Evolutionary conservation across 768 basidiomycete genomes (phyloP).

Genomic region (Mycena maculata): DNA sequence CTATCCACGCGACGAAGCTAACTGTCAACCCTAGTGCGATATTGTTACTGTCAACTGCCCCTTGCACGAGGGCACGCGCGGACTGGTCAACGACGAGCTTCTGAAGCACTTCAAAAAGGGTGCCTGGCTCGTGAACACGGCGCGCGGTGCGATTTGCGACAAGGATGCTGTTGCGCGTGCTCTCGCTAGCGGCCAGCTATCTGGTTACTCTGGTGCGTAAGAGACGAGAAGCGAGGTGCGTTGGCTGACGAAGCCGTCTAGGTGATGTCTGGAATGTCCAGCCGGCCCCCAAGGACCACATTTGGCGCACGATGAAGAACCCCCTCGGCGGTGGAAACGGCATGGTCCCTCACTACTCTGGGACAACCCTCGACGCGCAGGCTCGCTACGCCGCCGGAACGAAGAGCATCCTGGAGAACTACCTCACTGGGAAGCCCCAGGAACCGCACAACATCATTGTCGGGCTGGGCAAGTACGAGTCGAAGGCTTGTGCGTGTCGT

Average conservation of each 20-base stretch:
- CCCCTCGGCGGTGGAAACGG: slow-evolving; percentile 87
- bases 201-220: slow-evolving; percentile 62
- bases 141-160: slow-evolving; percentile 92
- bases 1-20: not conserved
- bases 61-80: slow-evolving; percentile 85
- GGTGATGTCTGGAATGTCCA: slow-evolving; percentile 90
- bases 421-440: slow-evolving; percentile 71
- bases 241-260: not conserved
- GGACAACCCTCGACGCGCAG: slow-evolving; percentile 92
- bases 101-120: slow-evolving; percentile 92
- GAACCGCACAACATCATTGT: slow-evolving; percentile 87
- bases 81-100: slow-evolving; percentile 84
- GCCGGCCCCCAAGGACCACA: slow-evolving; percentile 87
- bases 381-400: slow-evolving; percentile 83
- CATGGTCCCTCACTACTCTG: slow-evolving; percentile 90
- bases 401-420: slow-evolving; percentile 78
- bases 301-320: slow-evolving; percentile 88
- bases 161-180: slow-evolving; percentile 84
- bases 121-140: slow-evolving; percentile 93
- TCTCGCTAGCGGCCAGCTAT: slow-evolving; percentile 78
- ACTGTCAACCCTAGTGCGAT: slow-evolving; percentile 62
- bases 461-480: slow-evolving; percentile 66
- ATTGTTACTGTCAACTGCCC: slow-evolving; percentile 91
- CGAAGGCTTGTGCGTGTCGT: slow-evolving; percentile 54
- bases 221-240: no score